Evolutionary conservation across 495 filamentous ascomycete genomes (phyloP).

Genomic region (Sabuloglossum arenarium): DNA sequence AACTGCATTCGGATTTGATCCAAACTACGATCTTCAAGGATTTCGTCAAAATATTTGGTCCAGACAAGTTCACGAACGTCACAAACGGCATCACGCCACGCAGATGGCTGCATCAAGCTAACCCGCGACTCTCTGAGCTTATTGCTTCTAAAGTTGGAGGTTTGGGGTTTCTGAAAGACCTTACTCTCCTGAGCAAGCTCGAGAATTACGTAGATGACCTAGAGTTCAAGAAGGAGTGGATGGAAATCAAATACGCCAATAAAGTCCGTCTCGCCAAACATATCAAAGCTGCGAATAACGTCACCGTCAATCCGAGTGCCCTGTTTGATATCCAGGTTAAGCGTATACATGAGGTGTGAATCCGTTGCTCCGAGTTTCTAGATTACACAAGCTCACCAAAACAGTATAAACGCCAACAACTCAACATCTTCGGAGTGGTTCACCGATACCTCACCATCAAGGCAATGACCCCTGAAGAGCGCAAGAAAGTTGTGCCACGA

Average conservation of each 20-base stretch:
- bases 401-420: slow-evolving; percentile 85
- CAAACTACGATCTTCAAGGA: slow-evolving; percentile 99
- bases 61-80: slow-evolving; percentile 95
- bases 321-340: slow-evolving; percentile 97
- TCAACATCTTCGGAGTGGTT: slow-evolving; percentile 97
- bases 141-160: slow-evolving; percentile 78
- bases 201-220: slow-evolving; percentile 66
- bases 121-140: slow-evolving; percentile 75
- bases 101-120: slow-evolving; percentile 93
- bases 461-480: slow-evolving; percentile 57
- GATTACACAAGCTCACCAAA: not conserved
- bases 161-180: slow-evolving; percentile 65
- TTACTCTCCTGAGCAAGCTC: slow-evolving; percentile 65
- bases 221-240: slow-evolving; percentile 78
- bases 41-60: slow-evolving; percentile 82
- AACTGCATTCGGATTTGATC: slow-evolving; percentile 91
- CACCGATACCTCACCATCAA: slow-evolving; percentile 87
- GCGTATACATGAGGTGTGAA: slow-evolving; percentile 64
- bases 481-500: slow-evolving; percentile 74
- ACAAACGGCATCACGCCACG: slow-evolving; percentile 94
- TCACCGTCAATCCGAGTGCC: slow-evolving; percentile 66
- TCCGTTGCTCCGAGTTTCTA: not conserved
- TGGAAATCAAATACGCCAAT: slow-evolving; percentile 64
- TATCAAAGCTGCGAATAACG: slow-evolving; percentile 60
- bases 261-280: slow-evolving; percentile 71